Percentiles rank a stretch among this genome's conserved stretches.
Conservation (phyloP, 495 filamentous ascomycete species). For the Penicillium coffeae region DNA sequence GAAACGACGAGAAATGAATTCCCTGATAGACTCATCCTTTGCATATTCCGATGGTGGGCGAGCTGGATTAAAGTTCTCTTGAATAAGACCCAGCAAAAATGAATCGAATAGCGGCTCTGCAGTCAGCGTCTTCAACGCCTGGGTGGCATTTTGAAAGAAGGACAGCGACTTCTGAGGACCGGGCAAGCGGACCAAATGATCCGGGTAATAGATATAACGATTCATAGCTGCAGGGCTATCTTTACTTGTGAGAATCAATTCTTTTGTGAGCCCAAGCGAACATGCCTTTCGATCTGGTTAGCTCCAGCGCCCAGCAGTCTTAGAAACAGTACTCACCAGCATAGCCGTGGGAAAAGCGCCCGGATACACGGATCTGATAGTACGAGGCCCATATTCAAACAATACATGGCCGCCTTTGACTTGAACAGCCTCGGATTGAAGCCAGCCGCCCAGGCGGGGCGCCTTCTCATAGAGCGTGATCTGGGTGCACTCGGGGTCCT, state of each 20-base stretch:
- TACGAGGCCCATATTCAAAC: conserved; percentile 85
- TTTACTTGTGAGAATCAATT: conserved; percentile 57
- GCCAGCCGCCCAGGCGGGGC: conserved; percentile 74
- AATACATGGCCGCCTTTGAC: conserved; percentile 59
- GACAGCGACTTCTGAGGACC: conserved; percentile 27
- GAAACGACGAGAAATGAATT: conserved; percentile 59
- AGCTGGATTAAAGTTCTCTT: conserved; percentile 33
- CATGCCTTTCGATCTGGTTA: conserved; percentile 5
- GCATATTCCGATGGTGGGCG: conserved; percentile 16
- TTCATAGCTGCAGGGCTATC: conserved; percentile 49
- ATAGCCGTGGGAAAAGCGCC: conserved; percentile 48
- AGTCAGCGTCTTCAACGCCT: conserved; percentile 29
- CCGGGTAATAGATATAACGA: conserved; percentile 90
- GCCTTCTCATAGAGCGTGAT: conserved; percentile 79
- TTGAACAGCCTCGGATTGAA: conserved; percentile 62
- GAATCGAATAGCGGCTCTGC: conserved; percentile 64
- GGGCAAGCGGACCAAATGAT: conserved; percentile 75
- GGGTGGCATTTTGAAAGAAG: conserved; percentile 21
- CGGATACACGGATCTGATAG: conserved; percentile 55
- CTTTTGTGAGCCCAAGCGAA: conserved; percentile 53
- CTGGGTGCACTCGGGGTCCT: conserved; percentile 52
- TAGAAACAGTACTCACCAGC: conserved; percentile 45
- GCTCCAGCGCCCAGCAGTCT: not conserved
- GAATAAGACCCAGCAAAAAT: conserved; percentile 32
- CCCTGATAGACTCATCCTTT: conserved; percentile 68